Base-by-base conservation (phyloP, 2,329 filamentous ascomycete species). In the Calonectria henricotiae region DNA sequence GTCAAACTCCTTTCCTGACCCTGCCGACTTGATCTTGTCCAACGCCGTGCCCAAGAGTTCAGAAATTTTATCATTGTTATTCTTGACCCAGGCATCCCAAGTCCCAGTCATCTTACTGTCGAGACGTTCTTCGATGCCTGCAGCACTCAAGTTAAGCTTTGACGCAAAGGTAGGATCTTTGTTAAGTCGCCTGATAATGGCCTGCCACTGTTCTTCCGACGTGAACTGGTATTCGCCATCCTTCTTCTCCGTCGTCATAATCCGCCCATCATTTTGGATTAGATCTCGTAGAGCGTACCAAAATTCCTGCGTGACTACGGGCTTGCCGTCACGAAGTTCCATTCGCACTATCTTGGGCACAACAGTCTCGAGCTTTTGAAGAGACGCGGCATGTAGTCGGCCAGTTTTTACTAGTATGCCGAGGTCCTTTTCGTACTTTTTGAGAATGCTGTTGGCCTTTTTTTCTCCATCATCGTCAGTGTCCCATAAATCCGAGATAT, bases 281-380 rank as follows among this genome's bases (percentile, higher is more conserved):
- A 87, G 84, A 64, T 88, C 86, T 27, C 85, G 84, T 9, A 94
- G 79, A 0, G 91, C 92, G 67, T 89, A 84, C 88, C 90, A 94
- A 70, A 94, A 93, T 3, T 90, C 86, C 27, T 89, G 84, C 0
- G 88, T 82, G 17, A 94, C 87, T 25, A 87, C 81, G 0, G 84
- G 80, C 11, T 86, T 85, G 15, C 90, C 91, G 35, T 88, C 80
- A 39, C 83, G 80, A 8, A 85, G 84, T 15, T 86, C 84, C 73
- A 92, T 86, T 69, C 88, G 86, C 5, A 94, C 82, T 11, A 87
- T 75, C 13, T 86, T 84, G 0, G 92, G 92, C 3, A 94, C 80
- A 4, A 87, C 80, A 0, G 81, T 75, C 55, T 87, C 78, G 3
- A 92, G 77, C 39, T 84, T 83, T 15, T 84, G 74, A 5, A 87